Percentiles rank a stretch among this genome's conserved stretches.
Conservation (phyloP, 2,329 filamentous ascomycete genomes). For the Colletotrichum sp. region DNA sequence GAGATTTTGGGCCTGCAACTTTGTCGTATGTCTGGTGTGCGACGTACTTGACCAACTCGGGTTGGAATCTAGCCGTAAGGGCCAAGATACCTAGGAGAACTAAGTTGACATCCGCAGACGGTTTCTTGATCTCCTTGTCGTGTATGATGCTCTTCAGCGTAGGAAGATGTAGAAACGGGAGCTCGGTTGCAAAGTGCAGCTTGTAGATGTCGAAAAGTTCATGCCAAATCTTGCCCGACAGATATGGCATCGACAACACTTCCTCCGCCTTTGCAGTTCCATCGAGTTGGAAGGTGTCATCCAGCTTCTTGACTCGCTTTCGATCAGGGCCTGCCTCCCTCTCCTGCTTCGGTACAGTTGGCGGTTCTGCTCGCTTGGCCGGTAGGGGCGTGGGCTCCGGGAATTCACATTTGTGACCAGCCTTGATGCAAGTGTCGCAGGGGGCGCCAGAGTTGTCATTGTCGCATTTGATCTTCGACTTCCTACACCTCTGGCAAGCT, state of each 20-base stretch:
- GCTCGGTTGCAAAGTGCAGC: constrained; percentile 73
- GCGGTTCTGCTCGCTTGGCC: constrained; percentile 47
- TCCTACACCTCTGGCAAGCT: constrained; percentile 76
- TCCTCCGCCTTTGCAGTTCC: constrained; percentile 55
- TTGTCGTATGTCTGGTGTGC: constrained; percentile 38
- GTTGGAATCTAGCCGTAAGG: constrained; percentile 72
- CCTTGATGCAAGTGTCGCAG: constrained; percentile 77
- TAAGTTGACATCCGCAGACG: constrained; percentile 56
- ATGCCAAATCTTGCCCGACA: constrained; percentile 71
- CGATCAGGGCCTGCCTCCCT: constrained; percentile 51
- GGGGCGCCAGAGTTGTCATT: constrained; percentile 64
- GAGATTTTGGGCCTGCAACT: constrained; percentile 35
- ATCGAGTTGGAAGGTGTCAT: constrained; percentile 46
- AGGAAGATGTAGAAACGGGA: constrained; percentile 73
- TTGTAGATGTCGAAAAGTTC: constrained; percentile 75
- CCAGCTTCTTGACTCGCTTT: constrained; percentile 51
- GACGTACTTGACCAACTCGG: constrained; percentile 61
- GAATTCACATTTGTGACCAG: constrained; percentile 76
- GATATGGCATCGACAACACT: constrained; percentile 63
- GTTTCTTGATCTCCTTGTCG: constrained; percentile 38
- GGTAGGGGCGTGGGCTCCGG: constrained; percentile 49
- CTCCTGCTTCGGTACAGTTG: constrained; percentile 41
- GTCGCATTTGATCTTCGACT: constrained; percentile 87
- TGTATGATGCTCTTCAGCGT: constrained; percentile 62
- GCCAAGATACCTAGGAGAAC: constrained; percentile 71